phyloP scores from a whole-genome alignment of 345 rosid species.

The Stellera chamaejasme region DNA sequence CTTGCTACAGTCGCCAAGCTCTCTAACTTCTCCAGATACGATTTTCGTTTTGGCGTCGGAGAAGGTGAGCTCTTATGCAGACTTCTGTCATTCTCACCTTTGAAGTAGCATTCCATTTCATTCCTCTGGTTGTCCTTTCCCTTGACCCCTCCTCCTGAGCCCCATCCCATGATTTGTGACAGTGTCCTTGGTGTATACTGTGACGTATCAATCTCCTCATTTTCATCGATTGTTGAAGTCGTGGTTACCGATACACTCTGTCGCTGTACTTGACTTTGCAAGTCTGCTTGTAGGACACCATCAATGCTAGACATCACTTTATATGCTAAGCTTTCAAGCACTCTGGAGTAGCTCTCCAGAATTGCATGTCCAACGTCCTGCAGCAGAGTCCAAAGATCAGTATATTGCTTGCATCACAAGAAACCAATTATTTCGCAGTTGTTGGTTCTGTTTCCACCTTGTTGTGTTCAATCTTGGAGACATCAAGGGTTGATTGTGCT shows the following conservation, averaged over 20 bases:
- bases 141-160: too few species aligned
- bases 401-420: background rate
- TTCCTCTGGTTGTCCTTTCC: too few species aligned
- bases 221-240: slow-evolving; percentile 12
- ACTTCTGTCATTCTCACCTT: too few species aligned
- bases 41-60: too few species aligned
- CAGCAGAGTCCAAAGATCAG: background rate
- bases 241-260: background rate
- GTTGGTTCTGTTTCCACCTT: slow-evolving; percentile 32
- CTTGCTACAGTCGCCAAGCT: too few species aligned
- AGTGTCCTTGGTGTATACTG: too few species aligned
- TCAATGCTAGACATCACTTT: slow-evolving; percentile 80
- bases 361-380: slow-evolving; percentile 93
- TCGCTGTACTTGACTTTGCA: slow-evolving; percentile 23
- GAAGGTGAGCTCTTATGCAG: too few species aligned
- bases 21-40: too few species aligned
- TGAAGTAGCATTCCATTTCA: too few species aligned
- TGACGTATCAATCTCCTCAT: background rate
- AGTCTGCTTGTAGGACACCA: slow-evolving; percentile 75
- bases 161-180: too few species aligned
- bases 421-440: too few species aligned
- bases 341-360: slow-evolving; percentile 91
- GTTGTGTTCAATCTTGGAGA: slow-evolving; percentile 78
- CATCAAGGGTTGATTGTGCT: slow-evolving; percentile 84
- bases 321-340: slow-evolving; percentile 83